These are phyloP conservation scores for Torulaspora gathmanii DNA, from an alignment of 805 yeast genomes.

Conservation along the genomic window DNA sequence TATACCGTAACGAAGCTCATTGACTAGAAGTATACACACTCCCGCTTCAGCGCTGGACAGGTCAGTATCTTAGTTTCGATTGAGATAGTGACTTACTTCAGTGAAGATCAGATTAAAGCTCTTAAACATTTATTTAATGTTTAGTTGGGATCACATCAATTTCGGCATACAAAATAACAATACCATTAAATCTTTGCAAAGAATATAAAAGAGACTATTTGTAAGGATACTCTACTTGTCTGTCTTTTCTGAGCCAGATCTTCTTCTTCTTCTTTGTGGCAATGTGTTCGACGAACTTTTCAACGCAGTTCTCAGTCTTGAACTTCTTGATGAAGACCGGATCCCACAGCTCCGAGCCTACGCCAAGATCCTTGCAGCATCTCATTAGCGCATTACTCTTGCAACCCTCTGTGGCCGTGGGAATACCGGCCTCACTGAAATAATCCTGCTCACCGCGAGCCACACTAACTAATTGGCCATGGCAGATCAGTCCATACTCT, in stretches of 20 bases:
- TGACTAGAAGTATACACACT: background rate
- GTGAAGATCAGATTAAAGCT: background rate
- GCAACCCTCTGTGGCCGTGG: constrained; percentile 97
- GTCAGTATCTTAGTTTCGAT: too few species aligned
- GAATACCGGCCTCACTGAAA: constrained; percentile 77
- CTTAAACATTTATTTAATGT: constrained; percentile 1
- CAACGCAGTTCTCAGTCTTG: constrained; percentile 65
- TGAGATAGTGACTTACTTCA: too few species aligned
- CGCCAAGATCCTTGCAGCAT: constrained; percentile 94
- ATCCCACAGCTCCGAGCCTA: constrained; percentile 97
- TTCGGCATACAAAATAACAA: background rate
- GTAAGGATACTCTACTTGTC: constrained; percentile 81
- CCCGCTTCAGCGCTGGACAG: too few species aligned
- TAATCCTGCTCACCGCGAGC: constrained; percentile 96
- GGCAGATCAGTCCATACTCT: constrained; percentile 83
- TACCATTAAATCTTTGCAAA: background rate
- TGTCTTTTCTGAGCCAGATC: constrained; percentile 86
- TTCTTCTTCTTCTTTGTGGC: constrained; percentile 80
- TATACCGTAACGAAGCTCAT: background rate
- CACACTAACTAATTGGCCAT: constrained; percentile 82
- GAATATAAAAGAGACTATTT: constrained; percentile 34
- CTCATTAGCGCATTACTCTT: constrained; percentile 95
- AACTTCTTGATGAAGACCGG: constrained; percentile 76
- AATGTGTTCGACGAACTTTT: constrained; percentile 79
- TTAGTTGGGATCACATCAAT: background rate